Evolutionary conservation across 2,329 filamentous ascomycete species (phyloP).

Genomic region (Verticillium zaregamsianum): DNA sequence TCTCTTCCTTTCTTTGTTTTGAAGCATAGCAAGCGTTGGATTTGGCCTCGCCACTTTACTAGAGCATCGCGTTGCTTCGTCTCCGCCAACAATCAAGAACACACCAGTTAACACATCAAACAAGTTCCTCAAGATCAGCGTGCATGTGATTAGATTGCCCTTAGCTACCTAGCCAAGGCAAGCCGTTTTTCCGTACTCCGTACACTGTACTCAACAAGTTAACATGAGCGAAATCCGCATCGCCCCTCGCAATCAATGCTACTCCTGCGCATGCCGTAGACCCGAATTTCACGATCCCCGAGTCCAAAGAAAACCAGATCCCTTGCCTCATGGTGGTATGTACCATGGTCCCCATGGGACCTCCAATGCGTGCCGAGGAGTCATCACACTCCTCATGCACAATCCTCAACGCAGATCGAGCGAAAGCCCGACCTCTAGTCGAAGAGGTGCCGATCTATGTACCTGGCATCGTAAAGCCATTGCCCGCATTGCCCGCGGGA

Average conservation of each 20-base stretch:
- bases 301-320: background rate
- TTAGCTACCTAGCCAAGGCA: background rate
- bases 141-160: background rate
- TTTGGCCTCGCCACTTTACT: background rate
- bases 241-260: background rate
- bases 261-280: background rate
- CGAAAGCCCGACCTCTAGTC: background rate
- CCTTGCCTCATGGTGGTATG: background rate
- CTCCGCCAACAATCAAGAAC: no score
- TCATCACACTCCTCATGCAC: background rate
- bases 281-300: background rate
- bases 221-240: background rate
- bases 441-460: slow-evolving; percentile 9
- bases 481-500: slow-evolving; percentile 2
- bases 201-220: background rate
- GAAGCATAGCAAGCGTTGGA: slow-evolving; percentile 1
- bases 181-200: background rate
- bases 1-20: background rate
- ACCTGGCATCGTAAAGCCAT: slow-evolving; percentile 14
- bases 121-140: background rate
- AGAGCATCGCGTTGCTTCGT: no score
- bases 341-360: background rate
- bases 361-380: background rate
- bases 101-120: no score
- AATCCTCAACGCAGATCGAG: background rate